Evolutionary conservation across 495 filamentous ascomycete species (phyloP), one percentile per base, ranked within the genome.

Genomic region (Hypoxylon trugodes): DNA sequence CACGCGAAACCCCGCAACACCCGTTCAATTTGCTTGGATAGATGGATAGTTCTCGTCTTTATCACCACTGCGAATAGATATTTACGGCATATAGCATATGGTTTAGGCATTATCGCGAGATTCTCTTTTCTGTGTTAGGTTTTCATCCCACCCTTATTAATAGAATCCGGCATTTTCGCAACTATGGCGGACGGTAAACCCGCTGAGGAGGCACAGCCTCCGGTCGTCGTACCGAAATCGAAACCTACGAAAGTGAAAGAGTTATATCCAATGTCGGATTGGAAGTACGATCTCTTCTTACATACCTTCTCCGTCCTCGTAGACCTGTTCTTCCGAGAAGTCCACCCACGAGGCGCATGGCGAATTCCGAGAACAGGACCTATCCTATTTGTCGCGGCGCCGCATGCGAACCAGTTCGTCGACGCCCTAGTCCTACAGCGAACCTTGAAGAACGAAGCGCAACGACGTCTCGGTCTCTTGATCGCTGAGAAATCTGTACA

Each of bases 351-450:
- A 40, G 91, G 92, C 53, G 88, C 91, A 42, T 98, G 95, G 91
- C 91, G 91, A 74, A 89, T 98, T 18, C 95, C 95, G 30, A 83
- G 87, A 58, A 83, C 84, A 61, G 95, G 92, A 1, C 93, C 95
- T 0, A 84, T 98, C 51, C 92, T 98, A 35, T 94, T 98, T 70
- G 95, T 98, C 59, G 94, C 93, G n/a, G 95, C 96, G 15, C 95
- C 95, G 60, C 95, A 98, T 82, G 96, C 95, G 41, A 98, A 98
- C 73, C 95, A 98, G 87, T 99, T 99, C 66, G 92, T 98, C 65
- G 95, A 99, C 68, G 93, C 93, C 30, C 82, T 99, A 26, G 90
- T 98, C 55, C 82, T 99, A 19, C 95, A 96, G 85, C 91, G 93
- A 42, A 89, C 90, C 4, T 84, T 98, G 16, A 87, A 90, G 54